phyloP scores from a whole-genome alignment of 2,329 filamentous ascomycete species.

The Arthrocladium fulminans region DNA sequence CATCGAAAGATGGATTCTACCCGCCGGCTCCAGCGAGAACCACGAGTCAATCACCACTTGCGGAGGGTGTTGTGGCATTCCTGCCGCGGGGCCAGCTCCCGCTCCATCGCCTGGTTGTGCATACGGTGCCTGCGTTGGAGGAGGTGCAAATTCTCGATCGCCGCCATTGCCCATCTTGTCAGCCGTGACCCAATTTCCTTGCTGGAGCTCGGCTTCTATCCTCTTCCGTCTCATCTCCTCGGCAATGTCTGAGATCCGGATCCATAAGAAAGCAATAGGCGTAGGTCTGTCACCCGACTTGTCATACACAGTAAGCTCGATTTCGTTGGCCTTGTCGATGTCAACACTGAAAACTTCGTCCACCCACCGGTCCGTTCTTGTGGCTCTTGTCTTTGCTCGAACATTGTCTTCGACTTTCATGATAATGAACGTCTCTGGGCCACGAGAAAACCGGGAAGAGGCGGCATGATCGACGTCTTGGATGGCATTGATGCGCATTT shows the following conservation, averaged over 20 bases:
- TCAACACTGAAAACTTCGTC: constrained; percentile 85
- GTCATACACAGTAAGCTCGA: constrained; percentile 95
- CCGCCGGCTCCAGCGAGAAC: constrained; percentile 94
- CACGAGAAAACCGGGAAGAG: constrained; percentile 71
- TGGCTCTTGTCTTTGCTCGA: constrained; percentile 76
- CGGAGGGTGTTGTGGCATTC: constrained; percentile 25
- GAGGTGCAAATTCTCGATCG: constrained; percentile 36
- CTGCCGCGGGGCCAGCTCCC: constrained; percentile 30
- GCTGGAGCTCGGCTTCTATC: constrained; percentile 91
- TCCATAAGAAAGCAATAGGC: constrained; percentile 91
- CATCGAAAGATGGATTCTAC: constrained; percentile 81
- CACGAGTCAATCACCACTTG: constrained; percentile 66
- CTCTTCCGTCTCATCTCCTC: constrained; percentile 96
- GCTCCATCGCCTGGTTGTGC: constrained; percentile 27
- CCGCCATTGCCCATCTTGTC: constrained; percentile 73
- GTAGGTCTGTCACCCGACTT: constrained; percentile 83
- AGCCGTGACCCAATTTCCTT: constrained; percentile 91
- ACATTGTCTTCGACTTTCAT: constrained; percentile 95
- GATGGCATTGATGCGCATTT: constrained; percentile 76
- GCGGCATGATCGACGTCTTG: constrained; percentile 92
- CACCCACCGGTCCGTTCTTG: constrained; percentile 81
- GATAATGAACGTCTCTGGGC: constrained; percentile 89
- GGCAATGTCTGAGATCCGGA: constrained; percentile 91
- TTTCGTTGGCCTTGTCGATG: constrained; percentile 97
- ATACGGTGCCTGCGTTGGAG: constrained; percentile 13